A percentile compares a stretch with the other conserved stretches of the same genome.
Evolutionary conservation across 2,329 filamentous ascomycete genomes (phyloP).

Genomic region (Phyllosticta citribraziliensis): DNA sequence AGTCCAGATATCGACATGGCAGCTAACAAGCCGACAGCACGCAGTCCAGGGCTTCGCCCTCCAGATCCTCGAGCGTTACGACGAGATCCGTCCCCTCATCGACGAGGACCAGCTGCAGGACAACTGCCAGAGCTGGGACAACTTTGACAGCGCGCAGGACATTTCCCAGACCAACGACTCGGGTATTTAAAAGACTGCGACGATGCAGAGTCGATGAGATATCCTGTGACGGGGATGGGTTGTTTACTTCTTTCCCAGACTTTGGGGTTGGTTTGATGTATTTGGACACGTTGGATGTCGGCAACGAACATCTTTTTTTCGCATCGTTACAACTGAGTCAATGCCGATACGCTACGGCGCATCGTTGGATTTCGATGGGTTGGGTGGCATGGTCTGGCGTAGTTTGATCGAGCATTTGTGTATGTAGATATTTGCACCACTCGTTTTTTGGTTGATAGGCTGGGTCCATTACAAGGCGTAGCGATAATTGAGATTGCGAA

Average conservation of each 20-base stretch:
- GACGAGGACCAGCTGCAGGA: background rate
- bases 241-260: background rate
- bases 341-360: background rate
- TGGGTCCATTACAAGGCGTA: background rate
- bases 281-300: background rate
- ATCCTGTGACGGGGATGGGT: background rate
- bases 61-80: slow-evolving; percentile 41
- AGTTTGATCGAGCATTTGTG: background rate
- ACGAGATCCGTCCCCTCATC: slow-evolving; percentile 16
- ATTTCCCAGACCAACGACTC: background rate
- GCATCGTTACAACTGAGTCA: background rate
- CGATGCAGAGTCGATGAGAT: background rate
- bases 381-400: background rate
- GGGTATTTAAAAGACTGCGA: background rate
- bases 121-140: slow-evolving; percentile 4
- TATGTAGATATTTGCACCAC: background rate
- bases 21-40: slow-evolving; percentile 19
- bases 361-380: background rate
- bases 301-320: background rate
- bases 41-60: slow-evolving; percentile 36
- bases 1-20: background rate
- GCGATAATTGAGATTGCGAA: background rate
- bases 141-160: background rate
- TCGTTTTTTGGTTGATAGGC: background rate
- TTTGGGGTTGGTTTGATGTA: background rate